Conservation (phyloP, 2,329 filamentous ascomycete species). For the Microsporum audouinii region DNA sequence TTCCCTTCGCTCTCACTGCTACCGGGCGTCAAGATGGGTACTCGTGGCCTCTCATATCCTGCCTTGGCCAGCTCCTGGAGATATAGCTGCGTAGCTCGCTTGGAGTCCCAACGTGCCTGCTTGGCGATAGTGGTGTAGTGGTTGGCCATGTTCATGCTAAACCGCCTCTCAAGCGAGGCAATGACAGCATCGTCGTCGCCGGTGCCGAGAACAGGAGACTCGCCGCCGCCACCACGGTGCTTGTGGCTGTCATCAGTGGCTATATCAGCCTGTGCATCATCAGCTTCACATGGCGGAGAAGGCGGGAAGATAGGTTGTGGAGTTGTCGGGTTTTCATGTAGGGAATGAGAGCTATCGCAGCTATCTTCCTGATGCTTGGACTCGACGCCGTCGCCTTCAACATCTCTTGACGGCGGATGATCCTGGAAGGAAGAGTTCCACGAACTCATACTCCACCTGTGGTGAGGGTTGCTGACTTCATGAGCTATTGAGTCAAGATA, state of each 20-base stretch:
- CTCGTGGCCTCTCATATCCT: constrained; percentile 18
- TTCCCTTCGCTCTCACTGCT: constrained; percentile 9
- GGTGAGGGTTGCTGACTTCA: constrained; percentile 24
- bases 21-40: constrained; percentile 7
- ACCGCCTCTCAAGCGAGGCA: constrained; percentile 5
- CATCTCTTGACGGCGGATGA: constrained; percentile 7
- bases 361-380: constrained; percentile 4
- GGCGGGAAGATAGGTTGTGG: constrained; percentile 6
- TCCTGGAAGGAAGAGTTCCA: constrained; percentile 34
- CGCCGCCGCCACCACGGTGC: background rate
- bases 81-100: constrained; percentile 45
- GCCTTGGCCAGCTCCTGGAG: constrained; percentile 38
- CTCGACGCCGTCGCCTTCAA: background rate
- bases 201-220: background rate
- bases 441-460: constrained; percentile 36
- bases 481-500: constrained; percentile 25
- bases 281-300: background rate
- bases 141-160: constrained; percentile 14
- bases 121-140: constrained; percentile 44
- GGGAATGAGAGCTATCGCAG: constrained; percentile 5
- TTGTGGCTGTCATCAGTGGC: background rate
- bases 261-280: background rate
- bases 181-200: background rate
- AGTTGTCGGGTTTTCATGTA: constrained; percentile 6
- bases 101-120: constrained; percentile 44